Percentiles rank a stretch among this genome's conserved stretches.
Evolutionary conservation across 192 early-diverging fungal genomes (phyloP).

Genomic region (Ambispora gerdemannii): DNA sequence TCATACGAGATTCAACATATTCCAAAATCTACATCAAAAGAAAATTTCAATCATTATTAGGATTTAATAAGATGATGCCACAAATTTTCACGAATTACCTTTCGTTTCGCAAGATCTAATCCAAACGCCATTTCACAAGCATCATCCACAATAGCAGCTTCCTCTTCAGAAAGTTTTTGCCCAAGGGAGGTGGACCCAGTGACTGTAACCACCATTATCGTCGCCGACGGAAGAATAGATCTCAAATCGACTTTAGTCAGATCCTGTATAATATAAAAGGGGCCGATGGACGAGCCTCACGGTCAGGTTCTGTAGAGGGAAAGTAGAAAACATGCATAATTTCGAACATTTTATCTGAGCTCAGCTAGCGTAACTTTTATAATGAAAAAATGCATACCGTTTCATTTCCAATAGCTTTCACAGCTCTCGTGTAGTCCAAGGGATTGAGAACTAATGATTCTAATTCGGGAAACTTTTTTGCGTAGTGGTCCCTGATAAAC

Average conservation of each 20-base stretch:
- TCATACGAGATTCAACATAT: slow-evolving; percentile 91
- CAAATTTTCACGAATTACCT: too few species aligned
- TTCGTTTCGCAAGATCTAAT: slow-evolving; percentile 68
- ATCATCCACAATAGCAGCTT: slow-evolving; percentile 63
- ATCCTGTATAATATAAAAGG: slow-evolving; percentile 47
- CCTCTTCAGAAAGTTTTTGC: slow-evolving; percentile 53
- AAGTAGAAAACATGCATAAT: slow-evolving; percentile 22
- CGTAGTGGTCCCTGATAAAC: slow-evolving; percentile 91
- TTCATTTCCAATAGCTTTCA: slow-evolving; percentile 76
- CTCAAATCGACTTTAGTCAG: slow-evolving; percentile 77
- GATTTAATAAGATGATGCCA: not conserved
- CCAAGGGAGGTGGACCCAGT: slow-evolving; percentile 86
- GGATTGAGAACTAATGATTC: slow-evolving; percentile 86
- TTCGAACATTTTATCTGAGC: too few species aligned
- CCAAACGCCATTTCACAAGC: slow-evolving; percentile 76
- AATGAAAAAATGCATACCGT: slow-evolving; percentile 29
- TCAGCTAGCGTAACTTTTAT: too few species aligned
- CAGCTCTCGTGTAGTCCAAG: slow-evolving; percentile 83
- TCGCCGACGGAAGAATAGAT: slow-evolving; percentile 74
- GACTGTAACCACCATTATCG: slow-evolving; percentile 89
- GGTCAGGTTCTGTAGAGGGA: not conserved
- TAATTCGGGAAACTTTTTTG: slow-evolving; percentile 84
- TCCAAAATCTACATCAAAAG: slow-evolving; percentile 58
- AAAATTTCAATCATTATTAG: too few species aligned
- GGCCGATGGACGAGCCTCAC: slow-evolving; percentile 7